These are phyloP conservation scores for Candida manassasensis DNA, from an alignment of 805 yeast species.

Conservation along the genomic window DNA sequence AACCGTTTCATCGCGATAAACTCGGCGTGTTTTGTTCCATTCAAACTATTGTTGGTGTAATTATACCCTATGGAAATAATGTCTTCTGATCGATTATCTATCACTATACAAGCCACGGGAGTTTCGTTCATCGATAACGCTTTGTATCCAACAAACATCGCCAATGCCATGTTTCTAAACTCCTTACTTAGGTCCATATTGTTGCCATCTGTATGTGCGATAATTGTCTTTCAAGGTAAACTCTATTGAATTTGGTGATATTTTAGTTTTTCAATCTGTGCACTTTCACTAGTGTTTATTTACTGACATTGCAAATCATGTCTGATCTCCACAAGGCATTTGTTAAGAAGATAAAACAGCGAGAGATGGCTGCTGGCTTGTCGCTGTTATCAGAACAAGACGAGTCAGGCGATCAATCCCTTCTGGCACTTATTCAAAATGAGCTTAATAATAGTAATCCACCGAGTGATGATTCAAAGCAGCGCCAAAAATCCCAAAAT, in stretches of 20 bases:
- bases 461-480: too few relatives aligned
- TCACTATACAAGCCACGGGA: constrained; percentile 38
- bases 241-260: too few relatives aligned
- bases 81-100: constrained; percentile 26
- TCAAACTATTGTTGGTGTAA: constrained; percentile 76
- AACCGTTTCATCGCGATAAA: constrained; percentile 64
- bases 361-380: constrained; percentile 20
- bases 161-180: constrained; percentile 30
- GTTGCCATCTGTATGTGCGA: too few relatives aligned
- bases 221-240: too few relatives aligned
- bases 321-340: constrained; percentile 27
- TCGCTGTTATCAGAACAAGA: constrained; percentile 15
- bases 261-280: too few relatives aligned
- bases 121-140: constrained; percentile 36
- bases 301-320: too few relatives aligned
- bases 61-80: constrained; percentile 77
- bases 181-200: constrained; percentile 13
- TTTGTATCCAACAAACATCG: constrained; percentile 35
- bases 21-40: constrained; percentile 93
- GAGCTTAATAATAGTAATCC: background rate
- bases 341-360: constrained; percentile 19
- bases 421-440: background rate
- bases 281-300: too few relatives aligned
- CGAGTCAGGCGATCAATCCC: background rate
- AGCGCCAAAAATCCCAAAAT: too few relatives aligned